Evolutionary conservation across 2,329 filamentous ascomycete species (phyloP).

Genomic region (Colletotrichum siamense): DNA sequence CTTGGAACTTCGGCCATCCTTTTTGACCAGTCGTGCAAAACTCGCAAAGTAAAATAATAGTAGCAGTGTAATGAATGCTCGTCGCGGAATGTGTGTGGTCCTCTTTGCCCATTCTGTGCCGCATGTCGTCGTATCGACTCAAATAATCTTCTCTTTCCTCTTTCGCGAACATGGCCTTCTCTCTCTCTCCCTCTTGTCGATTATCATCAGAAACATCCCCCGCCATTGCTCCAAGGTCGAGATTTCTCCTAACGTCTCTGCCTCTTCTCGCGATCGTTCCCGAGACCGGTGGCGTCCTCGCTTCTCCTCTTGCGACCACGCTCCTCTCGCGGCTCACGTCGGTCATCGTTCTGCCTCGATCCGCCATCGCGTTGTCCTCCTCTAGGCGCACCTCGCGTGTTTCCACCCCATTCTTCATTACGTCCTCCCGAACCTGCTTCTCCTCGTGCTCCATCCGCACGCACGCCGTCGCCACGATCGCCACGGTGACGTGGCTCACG

Average conservation of each 20-base stretch:
- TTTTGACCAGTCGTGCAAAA: constrained; percentile 8
- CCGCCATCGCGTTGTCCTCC: constrained; percentile 36
- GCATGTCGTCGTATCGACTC: constrained; percentile 10
- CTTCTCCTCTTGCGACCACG: constrained; percentile 49
- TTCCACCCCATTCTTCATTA: constrained; percentile 23
- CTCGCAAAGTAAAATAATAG: neutral
- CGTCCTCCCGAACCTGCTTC: constrained; percentile 30
- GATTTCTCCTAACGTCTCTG: constrained; percentile 49
- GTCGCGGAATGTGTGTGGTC: neutral
- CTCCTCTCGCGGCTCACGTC: constrained; percentile 41
- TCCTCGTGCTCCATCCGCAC: constrained; percentile 18
- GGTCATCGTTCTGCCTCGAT: constrained; percentile 30
- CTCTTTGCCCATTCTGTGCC: constrained; percentile 8
- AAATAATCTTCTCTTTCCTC: neutral
- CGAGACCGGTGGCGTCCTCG: constrained; percentile 49
- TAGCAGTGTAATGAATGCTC: constrained; percentile 15
- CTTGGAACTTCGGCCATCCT: neutral
- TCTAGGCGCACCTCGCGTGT: constrained; percentile 21
- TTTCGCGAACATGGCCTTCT: neutral
- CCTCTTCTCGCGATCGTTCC: constrained; percentile 59
- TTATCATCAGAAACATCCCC: neutral
- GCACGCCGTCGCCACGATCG: constrained; percentile 24
- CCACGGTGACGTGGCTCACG: constrained; percentile 34
- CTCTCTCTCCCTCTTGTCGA: neutral
- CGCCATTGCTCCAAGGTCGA: neutral